Base-by-base conservation (phyloP, 257 asterid species). In the Solanum etuberosum region DNA sequence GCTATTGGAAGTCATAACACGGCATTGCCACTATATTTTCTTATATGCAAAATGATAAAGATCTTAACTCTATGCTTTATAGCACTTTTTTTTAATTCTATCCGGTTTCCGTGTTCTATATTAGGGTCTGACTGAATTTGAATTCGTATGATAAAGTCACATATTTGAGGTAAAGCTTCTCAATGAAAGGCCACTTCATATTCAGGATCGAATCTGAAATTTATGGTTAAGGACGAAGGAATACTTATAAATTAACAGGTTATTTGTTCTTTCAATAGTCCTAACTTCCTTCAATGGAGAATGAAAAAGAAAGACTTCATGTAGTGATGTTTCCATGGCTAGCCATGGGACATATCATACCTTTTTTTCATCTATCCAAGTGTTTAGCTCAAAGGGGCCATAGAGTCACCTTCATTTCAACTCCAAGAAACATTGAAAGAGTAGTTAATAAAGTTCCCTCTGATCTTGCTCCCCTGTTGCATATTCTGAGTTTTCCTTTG, bases 241-340 rank as follows among this genome's bases (percentile, higher is more conserved):
- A 61, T 61, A 61, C 3, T 23, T 61, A 42, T 48, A 78, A 43
- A 78, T 27, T 16, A 43, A 46, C 0, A 40, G 14, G 65, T 43
- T 27, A 27, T 46, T 43, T 78, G 27, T 4, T 77, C 25, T 15
- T 40, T 7, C 61, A 77, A 34, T 43, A 78, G 27, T 27, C 10
- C 27, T 27, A 46, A 80, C 31, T 80, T 73, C 65, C 84, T 43
- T 74, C 90, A 88, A 95, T 93, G 95, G 95, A 92, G 88, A 91
- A 87, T 9, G 82, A 65, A 87, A 89, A 87, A 40, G 43, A 11
- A 16, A 20, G 9, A 46, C 96, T 96, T 70, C 98, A 96, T 89
- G 87, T 95, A 61, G 98, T 95, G 73, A 90, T 96, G 97, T 93
- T 96, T 83, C 99, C 99, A 88, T 95, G 98, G 99, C 89, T 96